A percentile compares a stretch with the other conserved stretches of the same genome.
phyloP scores from a whole-genome alignment of 139 green algal species.

The Tetradesmus lagerheimii region DNA sequence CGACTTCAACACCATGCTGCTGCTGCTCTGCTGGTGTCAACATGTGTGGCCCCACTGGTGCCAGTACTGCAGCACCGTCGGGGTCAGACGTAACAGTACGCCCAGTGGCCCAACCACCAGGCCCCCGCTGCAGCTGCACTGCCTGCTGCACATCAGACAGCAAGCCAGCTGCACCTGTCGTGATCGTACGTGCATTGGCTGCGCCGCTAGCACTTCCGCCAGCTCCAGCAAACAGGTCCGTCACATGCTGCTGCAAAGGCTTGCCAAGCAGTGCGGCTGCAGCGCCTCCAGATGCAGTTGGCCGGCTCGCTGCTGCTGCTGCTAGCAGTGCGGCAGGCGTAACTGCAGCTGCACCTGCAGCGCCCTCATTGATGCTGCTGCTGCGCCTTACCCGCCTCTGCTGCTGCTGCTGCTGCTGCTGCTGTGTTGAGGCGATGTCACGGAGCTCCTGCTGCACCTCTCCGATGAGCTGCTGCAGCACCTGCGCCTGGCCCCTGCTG shows the following conservation, averaged over 20 bases:
- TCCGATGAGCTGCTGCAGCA: not conserved
- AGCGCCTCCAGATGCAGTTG: not conserved
- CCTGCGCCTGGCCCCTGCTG: not conserved
- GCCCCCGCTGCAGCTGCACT: not conserved
- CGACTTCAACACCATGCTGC: not conserved
- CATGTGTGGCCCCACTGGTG: not conserved
- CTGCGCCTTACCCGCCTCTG: not conserved
- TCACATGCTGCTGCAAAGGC: not conserved
- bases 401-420: slow-evolving; percentile 17
- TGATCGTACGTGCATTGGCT: not conserved
- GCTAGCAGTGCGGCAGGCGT: not conserved
- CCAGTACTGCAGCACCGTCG: not conserved
- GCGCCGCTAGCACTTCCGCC: not conserved
- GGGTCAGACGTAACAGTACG: not conserved
- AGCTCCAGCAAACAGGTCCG: too few relatives aligned
- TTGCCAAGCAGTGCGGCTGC: not conserved
- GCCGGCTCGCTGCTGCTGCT: too few relatives aligned
- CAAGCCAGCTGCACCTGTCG: not conserved
- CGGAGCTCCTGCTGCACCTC: not conserved
- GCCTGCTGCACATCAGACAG: not conserved
- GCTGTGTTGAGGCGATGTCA: not conserved
- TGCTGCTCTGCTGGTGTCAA: not conserved
- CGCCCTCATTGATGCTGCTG: not conserved
- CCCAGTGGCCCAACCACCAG: not conserved
- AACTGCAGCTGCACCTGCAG: not conserved